Percentiles rank a stretch among this genome's conserved stretches.
phyloP scores from a whole-genome alignment of 2,329 filamentous ascomycete species.

The Pseudogymnoascus sp. region DNA sequence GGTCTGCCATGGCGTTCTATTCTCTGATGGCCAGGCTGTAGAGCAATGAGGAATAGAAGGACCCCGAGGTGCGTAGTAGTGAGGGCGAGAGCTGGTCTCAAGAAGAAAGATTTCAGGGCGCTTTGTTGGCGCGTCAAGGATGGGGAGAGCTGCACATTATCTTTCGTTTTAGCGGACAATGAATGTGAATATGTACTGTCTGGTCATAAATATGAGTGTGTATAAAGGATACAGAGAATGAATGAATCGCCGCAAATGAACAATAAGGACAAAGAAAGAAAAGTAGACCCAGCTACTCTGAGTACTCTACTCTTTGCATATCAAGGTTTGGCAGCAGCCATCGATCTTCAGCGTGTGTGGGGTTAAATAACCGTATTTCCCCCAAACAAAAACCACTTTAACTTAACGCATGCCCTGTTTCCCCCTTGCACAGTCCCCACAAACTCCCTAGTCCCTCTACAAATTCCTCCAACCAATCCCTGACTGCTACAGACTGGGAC shows the following conservation, averaged over 20 bases:
- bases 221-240: neutral
- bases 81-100: neutral
- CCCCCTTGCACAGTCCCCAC: neutral
- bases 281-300: neutral
- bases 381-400: neutral
- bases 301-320: neutral
- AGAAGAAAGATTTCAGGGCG: neutral
- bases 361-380: neutral
- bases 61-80: neutral
- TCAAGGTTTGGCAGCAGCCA: neutral
- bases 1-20: neutral
- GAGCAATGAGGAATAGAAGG: neutral
- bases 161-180: slow-evolving; percentile 1
- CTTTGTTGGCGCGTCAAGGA: slow-evolving; percentile 2
- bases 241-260: neutral
- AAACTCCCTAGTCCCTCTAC: neutral
- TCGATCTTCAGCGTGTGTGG: neutral
- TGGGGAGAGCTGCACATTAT: neutral
- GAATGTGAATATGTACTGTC: neutral
- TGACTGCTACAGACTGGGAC: neutral
- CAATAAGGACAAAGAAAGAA: neutral
- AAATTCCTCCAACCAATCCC: neutral
- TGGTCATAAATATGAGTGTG: neutral
- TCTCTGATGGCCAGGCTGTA: neutral
- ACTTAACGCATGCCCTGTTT: slow-evolving; percentile 5